phyloP scores from a whole-genome alignment of 345 rosid genomes.

The Linum usitatissimum region DNA sequence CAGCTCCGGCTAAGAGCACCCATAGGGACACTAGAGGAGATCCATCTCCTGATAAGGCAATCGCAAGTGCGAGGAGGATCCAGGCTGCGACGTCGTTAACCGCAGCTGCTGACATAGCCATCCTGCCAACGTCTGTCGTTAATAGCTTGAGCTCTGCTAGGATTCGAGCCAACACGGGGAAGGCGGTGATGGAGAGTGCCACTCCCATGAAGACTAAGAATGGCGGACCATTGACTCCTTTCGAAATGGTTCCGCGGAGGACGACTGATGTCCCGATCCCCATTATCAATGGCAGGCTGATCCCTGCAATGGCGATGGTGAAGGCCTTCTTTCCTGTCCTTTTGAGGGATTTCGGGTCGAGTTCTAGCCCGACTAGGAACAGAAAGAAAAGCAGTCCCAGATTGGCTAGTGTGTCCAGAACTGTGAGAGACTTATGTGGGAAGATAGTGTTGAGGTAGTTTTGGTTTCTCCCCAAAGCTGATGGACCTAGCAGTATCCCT shows the following conservation, averaged over 20 bases:
- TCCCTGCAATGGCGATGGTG: neutral
- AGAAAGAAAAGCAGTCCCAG: slow-evolving; percentile 2
- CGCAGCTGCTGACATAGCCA: slow-evolving; percentile 5
- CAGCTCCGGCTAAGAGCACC: neutral
- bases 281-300: neutral
- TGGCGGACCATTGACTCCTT: neutral
- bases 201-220: slow-evolving; percentile 3
- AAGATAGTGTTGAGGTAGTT: neutral
- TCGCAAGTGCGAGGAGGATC: neutral
- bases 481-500: slow-evolving; percentile 5
- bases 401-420: neutral
- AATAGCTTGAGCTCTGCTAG: slow-evolving; percentile 1
- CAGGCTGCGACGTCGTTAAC: slow-evolving; percentile 1
- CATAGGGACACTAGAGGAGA: neutral
- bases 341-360: neutral
- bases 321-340: neutral
- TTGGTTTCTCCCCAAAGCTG: neutral
- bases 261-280: slow-evolving; percentile 1
- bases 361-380: neutral
- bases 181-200: slow-evolving; percentile 2
- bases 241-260: neutral
- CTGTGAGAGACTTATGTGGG: neutral
- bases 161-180: slow-evolving; percentile 4
- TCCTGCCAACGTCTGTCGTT: slow-evolving; percentile 1
- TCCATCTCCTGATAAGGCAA: neutral